Conservation (phyloP, 495 filamentous ascomycete genomes). For the Aspergillus biplanus region DNA sequence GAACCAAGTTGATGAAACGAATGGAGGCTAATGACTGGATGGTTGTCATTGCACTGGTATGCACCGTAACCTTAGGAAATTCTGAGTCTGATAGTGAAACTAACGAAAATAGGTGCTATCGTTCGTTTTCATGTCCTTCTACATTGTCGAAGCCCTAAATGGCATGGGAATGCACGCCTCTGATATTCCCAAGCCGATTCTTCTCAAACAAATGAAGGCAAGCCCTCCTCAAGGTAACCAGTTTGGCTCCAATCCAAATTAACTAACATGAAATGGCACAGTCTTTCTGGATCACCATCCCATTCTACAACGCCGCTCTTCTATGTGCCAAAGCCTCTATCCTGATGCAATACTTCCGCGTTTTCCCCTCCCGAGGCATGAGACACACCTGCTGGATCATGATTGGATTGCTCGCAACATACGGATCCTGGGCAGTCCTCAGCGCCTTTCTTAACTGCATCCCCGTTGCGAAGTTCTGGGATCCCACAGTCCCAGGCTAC, state of each 20-base stretch:
- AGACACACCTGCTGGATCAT: conserved; percentile 47
- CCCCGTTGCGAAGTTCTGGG: conserved; percentile 52
- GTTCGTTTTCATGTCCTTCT: conserved; percentile 46
- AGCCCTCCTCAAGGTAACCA: background rate
- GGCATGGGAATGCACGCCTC: conserved; percentile 48
- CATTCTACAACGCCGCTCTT: conserved; percentile 53
- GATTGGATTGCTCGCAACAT: conserved; percentile 44
- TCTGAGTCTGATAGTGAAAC: background rate
- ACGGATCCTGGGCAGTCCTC: conserved; percentile 47
- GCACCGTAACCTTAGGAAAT: background rate
- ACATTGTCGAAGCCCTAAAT: conserved; percentile 42
- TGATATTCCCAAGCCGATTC: conserved; percentile 38
- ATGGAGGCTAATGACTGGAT: conserved; percentile 51
- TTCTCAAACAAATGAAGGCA: conserved; percentile 46
- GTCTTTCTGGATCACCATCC: conserved; percentile 51
- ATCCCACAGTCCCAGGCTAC: conserved; percentile 32
- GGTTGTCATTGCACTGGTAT: conserved; percentile 44
- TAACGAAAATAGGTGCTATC: conserved; percentile 35
- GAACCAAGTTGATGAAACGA: conserved; percentile 37
- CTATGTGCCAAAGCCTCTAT: conserved; percentile 57
- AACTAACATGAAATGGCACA: conserved; percentile 18
- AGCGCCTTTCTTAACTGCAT: conserved; percentile 51
- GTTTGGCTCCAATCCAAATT: background rate
- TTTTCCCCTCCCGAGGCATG: conserved; percentile 48
- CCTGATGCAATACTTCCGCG: conserved; percentile 51